Conservation (phyloP, 495 filamentous ascomycete species). For the Hypoxylon intermedium region DNA sequence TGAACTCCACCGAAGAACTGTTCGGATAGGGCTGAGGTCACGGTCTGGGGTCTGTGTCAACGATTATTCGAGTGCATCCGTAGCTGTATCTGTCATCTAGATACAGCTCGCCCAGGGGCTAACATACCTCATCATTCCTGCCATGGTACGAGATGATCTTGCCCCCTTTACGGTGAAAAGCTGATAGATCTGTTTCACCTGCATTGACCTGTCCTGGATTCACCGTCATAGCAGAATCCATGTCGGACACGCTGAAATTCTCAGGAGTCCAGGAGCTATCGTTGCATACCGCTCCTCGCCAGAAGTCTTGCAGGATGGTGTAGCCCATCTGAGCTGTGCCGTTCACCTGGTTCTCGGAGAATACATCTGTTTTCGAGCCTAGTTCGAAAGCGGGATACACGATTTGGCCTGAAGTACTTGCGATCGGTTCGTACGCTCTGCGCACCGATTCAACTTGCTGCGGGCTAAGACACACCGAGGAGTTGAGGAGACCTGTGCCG, state of each 20-base stretch:
- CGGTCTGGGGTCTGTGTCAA: background rate
- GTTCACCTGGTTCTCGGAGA: constrained; percentile 8
- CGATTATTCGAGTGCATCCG: background rate
- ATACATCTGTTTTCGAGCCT: constrained; percentile 40
- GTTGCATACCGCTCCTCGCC: constrained; percentile 18
- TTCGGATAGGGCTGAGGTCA: constrained; percentile 42
- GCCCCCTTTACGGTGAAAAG: constrained; percentile 48
- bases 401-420: constrained; percentile 56
- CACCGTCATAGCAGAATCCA: constrained; percentile 40
- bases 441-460: constrained; percentile 59
- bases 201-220: constrained; percentile 50
- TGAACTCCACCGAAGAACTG: constrained; percentile 48
- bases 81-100: background rate
- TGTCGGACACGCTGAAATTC: constrained; percentile 32
- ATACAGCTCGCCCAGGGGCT: background rate
- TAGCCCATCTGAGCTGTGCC: constrained; percentile 11
- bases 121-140: constrained; percentile 45
- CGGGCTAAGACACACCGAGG: constrained; percentile 54
- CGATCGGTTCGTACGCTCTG: constrained; percentile 57
- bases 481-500: constrained; percentile 24
- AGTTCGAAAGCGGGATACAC: constrained; percentile 56
- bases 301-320: constrained; percentile 24
- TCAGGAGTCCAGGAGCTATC: constrained; percentile 24
- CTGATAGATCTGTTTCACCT: constrained; percentile 47
- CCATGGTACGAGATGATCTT: constrained; percentile 58